phyloP scores from a whole-genome alignment of 2,329 filamentous ascomycete species.

The Teratosphaeriaceae sp. region DNA sequence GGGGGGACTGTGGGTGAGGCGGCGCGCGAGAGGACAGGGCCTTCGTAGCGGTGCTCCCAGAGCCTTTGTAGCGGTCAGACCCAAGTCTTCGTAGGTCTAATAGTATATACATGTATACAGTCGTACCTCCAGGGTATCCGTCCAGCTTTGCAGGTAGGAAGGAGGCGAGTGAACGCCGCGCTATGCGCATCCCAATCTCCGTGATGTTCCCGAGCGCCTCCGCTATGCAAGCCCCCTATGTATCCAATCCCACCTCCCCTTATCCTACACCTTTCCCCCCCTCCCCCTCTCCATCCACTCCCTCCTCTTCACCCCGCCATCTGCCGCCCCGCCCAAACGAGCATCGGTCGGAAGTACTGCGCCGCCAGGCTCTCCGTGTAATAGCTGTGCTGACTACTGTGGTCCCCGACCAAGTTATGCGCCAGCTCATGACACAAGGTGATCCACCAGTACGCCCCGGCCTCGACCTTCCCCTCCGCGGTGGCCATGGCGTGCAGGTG shows the following conservation, averaged over 20 bases:
- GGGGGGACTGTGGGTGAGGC: too few relatives aligned
- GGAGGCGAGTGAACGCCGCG: too few relatives aligned
- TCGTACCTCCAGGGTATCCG: too few relatives aligned
- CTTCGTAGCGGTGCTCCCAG: too few relatives aligned
- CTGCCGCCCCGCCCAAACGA: slow-evolving; percentile 27
- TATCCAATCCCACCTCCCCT: not conserved
- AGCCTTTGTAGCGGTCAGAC: too few relatives aligned
- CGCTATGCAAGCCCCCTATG: too few relatives aligned
- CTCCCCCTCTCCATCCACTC: not conserved
- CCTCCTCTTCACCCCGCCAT: not conserved
- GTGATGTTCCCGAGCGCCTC: too few relatives aligned
- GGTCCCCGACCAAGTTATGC: slow-evolving; percentile 78
- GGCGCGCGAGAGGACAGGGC: too few relatives aligned
- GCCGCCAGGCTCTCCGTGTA: slow-evolving; percentile 79
- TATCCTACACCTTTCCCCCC: not conserved
- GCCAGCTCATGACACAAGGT: slow-evolving; percentile 94
- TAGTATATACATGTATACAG: too few relatives aligned
- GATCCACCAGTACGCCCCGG: slow-evolving; percentile 84
- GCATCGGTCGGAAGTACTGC: slow-evolving; percentile 68
- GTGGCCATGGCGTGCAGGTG: slow-evolving; percentile 49
- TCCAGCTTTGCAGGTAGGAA: too few relatives aligned
- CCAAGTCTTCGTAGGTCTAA: too few relatives aligned
- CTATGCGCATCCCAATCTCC: too few relatives aligned
- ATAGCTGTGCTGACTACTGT: slow-evolving; percentile 73
- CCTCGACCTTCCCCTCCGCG: slow-evolving; percentile 55